Base-by-base conservation (phyloP, 164 flowering plant species). In the Annona cherimola region DNA sequence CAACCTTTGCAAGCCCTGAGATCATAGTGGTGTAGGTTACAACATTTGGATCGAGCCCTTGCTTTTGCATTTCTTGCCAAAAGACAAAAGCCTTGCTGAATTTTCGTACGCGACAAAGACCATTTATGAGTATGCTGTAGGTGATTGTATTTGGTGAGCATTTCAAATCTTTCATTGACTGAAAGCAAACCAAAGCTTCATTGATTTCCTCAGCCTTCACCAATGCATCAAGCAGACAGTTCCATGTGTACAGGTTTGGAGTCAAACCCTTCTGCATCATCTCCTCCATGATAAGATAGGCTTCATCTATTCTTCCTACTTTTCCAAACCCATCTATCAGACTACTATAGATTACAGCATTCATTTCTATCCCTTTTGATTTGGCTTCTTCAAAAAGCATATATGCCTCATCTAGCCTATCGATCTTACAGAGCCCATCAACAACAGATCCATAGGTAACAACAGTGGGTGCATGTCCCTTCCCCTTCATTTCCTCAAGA, bases 321-420 rank as follows among this genome's bases (percentile, higher is more conserved):
- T 94, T 94, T 66, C 97, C 98, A 76, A 89, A 94, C 57, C 98
- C 98, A 83, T 94, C 96, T 73, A 94, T 80, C 50, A 94, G 91
- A 74, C 96, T 90, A 68, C 90, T 92, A 73, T 92, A 94, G 0
- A 90, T 79, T 26, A 91, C 83, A 4, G 86, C 87, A 80, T 94
- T 92, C 65, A 89, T 61, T 61, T 82, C 81, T 44, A 90, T 74
- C 20, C 89, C 90, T 71, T 72, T 81, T 9, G 96, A 81, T 80
- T 94, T 94, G 63, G 96, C 97, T 84, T 94, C 98, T 84, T 94
- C 98, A 71, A 94, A 94, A 40, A 94, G 87, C 97, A 90, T 88
- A 73, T 92, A 94, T 43, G 98, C 97, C 78, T 94, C 98, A 81
- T 94, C 98, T 67, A 94, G 95, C 80, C 98, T 79, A 79, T 90